A percentile compares a stretch with the other conserved stretches of the same genome.
These are phyloP conservation scores for Paramecium pentaurelia DNA, from an alignment of 73 alveolate genomes.

Conservation along the genomic window DNA sequence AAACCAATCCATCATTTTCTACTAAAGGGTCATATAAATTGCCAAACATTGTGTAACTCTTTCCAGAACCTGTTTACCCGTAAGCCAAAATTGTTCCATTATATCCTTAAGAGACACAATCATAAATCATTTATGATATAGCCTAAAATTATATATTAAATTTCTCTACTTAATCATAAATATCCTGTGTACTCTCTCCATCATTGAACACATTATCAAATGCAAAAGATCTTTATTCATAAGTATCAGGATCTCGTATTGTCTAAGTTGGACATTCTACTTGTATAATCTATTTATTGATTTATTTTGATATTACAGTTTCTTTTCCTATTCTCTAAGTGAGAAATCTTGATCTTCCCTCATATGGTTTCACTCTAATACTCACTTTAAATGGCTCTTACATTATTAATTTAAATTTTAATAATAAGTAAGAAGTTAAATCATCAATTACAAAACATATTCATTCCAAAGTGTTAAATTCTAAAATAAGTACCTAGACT, in stretches of 20 bases:
- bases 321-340: slow-evolving; percentile 4
- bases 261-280: slow-evolving; percentile 1
- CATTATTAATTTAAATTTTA: slow-evolving; percentile 29
- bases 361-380: slow-evolving; percentile 35
- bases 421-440: not conserved
- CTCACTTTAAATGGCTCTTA: slow-evolving; percentile 52
- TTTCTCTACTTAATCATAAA: slow-evolving; percentile 79
- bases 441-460: not conserved
- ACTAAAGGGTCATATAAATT: slow-evolving; percentile 64
- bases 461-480: not conserved
- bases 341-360: not conserved
- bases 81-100: slow-evolving; percentile 92
- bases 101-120: slow-evolving; percentile 79
- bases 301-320: not conserved
- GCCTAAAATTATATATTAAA: slow-evolving; percentile 71
- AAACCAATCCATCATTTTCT: slow-evolving; percentile 84
- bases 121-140: slow-evolving; percentile 54
- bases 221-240: slow-evolving; percentile 71
- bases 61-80: slow-evolving; percentile 95
- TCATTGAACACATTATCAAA: slow-evolving; percentile 85
- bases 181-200: slow-evolving; percentile 74
- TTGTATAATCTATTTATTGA: not conserved
- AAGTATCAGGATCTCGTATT: slow-evolving; percentile 42
- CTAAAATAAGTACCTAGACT: not conserved
- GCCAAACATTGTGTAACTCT: slow-evolving; percentile 93